These are phyloP conservation scores for Ascochyta pisi DNA, from an alignment of 2,329 filamentous ascomycete genomes.

Conservation along the genomic window DNA sequence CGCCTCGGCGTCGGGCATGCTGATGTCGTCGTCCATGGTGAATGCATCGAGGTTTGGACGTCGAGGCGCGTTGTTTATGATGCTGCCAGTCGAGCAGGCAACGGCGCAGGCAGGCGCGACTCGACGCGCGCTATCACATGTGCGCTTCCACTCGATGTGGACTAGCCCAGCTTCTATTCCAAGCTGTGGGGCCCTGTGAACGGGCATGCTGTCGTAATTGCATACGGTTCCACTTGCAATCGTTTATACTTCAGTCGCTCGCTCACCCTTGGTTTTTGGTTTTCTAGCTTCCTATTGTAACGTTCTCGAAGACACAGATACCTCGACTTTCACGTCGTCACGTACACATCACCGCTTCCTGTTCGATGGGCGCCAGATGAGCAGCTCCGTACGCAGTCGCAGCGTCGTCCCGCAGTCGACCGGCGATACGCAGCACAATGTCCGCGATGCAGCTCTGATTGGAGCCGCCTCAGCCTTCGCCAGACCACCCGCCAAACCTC, in stretches of 20 bases:
- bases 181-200: background rate
- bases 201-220: conserved; percentile 13
- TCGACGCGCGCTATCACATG: conserved; percentile 27
- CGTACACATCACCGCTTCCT: conserved; percentile 11
- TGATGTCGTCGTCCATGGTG: conserved; percentile 39
- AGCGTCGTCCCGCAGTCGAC: conserved; percentile 38
- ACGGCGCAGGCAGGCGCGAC: conserved; percentile 20
- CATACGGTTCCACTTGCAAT: conserved; percentile 14
- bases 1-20: conserved; percentile 53
- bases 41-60: conserved; percentile 19
- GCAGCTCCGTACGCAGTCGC: conserved; percentile 40
- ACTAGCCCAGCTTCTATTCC: conserved; percentile 16
- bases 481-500: conserved; percentile 52
- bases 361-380: conserved; percentile 49
- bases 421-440: conserved; percentile 47
- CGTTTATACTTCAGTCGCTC: conserved; percentile 8
- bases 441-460: conserved; percentile 55
- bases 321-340: background rate
- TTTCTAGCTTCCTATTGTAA: background rate
- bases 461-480: conserved; percentile 59
- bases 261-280: background rate
- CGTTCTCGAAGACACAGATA: background rate
- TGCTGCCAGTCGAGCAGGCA: conserved; percentile 13
- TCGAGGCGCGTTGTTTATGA: conserved; percentile 8
- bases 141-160: background rate